Base-by-base conservation (phyloP, 163 green algal species). In the Chlorella variabilis region DNA sequence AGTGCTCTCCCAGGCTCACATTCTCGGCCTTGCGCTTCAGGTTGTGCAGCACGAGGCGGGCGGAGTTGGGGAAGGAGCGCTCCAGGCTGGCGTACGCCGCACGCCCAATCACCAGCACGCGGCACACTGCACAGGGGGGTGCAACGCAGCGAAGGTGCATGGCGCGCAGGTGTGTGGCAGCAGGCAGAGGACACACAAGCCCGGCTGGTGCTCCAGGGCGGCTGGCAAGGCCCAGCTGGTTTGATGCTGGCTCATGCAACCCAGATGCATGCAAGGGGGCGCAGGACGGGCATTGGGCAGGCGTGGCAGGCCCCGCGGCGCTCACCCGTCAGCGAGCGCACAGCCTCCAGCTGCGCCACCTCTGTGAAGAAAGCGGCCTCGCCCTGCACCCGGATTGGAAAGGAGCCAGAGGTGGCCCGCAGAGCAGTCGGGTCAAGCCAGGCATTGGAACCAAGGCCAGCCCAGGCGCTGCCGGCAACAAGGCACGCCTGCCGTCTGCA, bases 311-410 rank as follows among this genome's bases (percentile, higher is more conserved):
- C 56, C 25, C 25, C 23, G 6, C 56, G 8, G 2, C 38, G 27
- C 66, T 41, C 23, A 75, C 68, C 68, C 61, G 68, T 75, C 9
- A 75, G 42, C 4, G 68, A 75, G 8, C 68, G 41, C 42, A 75
- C 78, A 2, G 42, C 75, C 78, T 90, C 83, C 70, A 87, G 66
- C 78, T 88, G 81, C 2, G 85, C 80, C 56, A 91, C 83, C 45
- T 91, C 89, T 6, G 89, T 92, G 83, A 91, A 92, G 78, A 91
- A 92, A 2, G 89, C 83, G 0, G 87, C 69, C 76, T 90, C 88
- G 0, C 86, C 88, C 36, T 89, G 82, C 56, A 83, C 41, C 15
- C 9, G 8, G 42, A 13, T 51, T 13, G 13, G 42, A 8, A 51
- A 13, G 42, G 42, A 2, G 87, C 77, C 9, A 81, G 77, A 0